Conservation (phyloP, 2,329 filamentous ascomycete species). For the Cladobotryum mycophilum region DNA sequence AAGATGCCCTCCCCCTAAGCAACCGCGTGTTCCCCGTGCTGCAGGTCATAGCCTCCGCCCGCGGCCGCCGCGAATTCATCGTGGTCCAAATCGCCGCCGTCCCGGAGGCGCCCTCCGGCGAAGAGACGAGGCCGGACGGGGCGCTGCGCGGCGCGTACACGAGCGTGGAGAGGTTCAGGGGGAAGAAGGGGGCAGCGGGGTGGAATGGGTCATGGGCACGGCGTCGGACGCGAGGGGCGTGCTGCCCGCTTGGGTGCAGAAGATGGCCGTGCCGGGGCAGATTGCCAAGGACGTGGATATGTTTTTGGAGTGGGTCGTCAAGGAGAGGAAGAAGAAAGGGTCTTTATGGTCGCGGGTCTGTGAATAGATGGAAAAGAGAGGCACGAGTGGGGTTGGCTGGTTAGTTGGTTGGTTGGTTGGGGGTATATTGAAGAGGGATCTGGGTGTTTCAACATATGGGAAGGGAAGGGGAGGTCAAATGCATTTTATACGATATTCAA, state of each 20-base stretch:
- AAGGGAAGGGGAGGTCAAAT: no score
- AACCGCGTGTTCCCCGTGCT: slow-evolving; percentile 62
- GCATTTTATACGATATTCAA: no score
- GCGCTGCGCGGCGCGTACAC: slow-evolving; percentile 55
- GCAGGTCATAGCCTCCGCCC: slow-evolving; percentile 48
- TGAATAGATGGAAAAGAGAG: no score
- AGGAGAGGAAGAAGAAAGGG: slow-evolving; percentile 31
- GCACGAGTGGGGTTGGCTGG: background rate
- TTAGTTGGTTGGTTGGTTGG: background rate
- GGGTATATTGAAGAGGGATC: no score
- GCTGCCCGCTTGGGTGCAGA: slow-evolving; percentile 61
- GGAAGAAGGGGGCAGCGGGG: slow-evolving; percentile 33
- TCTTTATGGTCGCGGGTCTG: no score
- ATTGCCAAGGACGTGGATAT: slow-evolving; percentile 66
- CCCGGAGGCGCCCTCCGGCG: background rate
- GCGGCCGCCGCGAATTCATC: slow-evolving; percentile 42
- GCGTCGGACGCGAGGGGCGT: slow-evolving; percentile 63
- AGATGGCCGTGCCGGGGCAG: slow-evolving; percentile 52
- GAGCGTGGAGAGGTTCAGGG: slow-evolving; percentile 56
- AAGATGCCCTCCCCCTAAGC: slow-evolving; percentile 53
- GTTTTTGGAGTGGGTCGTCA: slow-evolving; percentile 57
- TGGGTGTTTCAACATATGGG: no score
- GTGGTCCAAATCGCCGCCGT: slow-evolving; percentile 49
- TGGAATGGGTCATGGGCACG: slow-evolving; percentile 76
- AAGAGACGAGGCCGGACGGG: slow-evolving; percentile 28